Evolutionary conservation across 441 rosid species (phyloP), one percentile per base, ranked within the genome.

Genomic region (Arabidopsis hybrid): DNA sequence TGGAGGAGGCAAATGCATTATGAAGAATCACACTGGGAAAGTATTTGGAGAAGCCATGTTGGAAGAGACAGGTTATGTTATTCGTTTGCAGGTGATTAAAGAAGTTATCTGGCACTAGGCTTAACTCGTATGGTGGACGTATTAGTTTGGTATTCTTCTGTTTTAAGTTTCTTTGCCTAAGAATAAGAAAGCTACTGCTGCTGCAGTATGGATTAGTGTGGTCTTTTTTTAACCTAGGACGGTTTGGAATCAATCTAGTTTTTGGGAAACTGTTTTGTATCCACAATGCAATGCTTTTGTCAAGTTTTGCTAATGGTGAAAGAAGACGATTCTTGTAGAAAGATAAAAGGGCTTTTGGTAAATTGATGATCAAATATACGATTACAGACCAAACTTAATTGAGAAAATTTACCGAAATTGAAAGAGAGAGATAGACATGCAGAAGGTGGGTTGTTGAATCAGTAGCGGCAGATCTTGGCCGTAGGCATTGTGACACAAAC

Each of bases 401-500:
- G 47, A 47, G 75, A 70, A 69, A 63, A 47, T 63, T 69, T 56
- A 76, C 79, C 61, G 46, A 69, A 56, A 70, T 38, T 45, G 65
- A 76, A 45, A 70, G 60, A 56, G 55, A 69, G 52, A 34, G 59
- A 61, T n/a, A 53, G 74, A 46, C 36, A 76, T 70, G 61, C 39
- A 7, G 14, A 50, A 50, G 62, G 45, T 47, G 32, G 53, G 0
- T 56, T 16, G 71, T 47, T 46, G 47, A 70, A 76, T 90, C 95
- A 90, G 45, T 91, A 88, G 84, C 18, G 96, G 77, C 99, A 95
- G 78, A 95, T 59, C 31, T 69, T 81, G 70, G 99, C 97, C 1
- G 99, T 92, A 7, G 97, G 99, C 92, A 86, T 95, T 11, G 97
- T 85, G 63, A 95, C 96, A 75, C 98, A 92, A 11, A 95, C 38